Base-by-base conservation (phyloP, 352 stramenopile genomes). In the Pilasporangium apinafurcum region DNA sequence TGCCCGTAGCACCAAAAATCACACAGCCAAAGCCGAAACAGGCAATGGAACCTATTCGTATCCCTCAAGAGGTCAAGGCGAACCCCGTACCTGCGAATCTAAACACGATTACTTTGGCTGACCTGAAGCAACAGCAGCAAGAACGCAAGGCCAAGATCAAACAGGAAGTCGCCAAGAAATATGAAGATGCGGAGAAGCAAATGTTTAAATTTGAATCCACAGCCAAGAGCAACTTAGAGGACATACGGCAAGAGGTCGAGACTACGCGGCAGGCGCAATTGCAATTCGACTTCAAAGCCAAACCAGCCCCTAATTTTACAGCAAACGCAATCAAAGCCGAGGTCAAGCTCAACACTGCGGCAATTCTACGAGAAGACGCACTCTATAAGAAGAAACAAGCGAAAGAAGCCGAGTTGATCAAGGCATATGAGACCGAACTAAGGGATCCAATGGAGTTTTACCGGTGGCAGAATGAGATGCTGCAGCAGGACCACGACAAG, bases 301-400 rank as follows among this genome's bases (percentile, higher is more conserved):
- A 76, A 35, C 69, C 80, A 1, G 69, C 76, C 31, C 76, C 76
- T 1, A 62, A 68, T 29, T 60, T 75, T 17, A n/a, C 39, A 2
- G 57, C 55, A 9, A 62, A 66, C 17, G 44, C 44, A 8, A 12
- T 32, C 22, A 54, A 59, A 29, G 37, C 38, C 17, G 60, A 81
- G 21, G 74, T 97, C 25, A 92, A 92, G 48, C 68, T 97, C 17
- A 97, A 89, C 34, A 65, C 79, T 2, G 86, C 89, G 0, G 79
- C 90, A 0, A 96, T 97, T 36, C 47, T 97, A 37, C 74, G 88
- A 5, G 91, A 97, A 77, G 91, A 97, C 40, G 83, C 84, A 12
- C 48, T 96, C 40, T 78, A 92, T 63, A 92, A 96, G 53, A 85
- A 89, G 39, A 96, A 96, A 54, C 88, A 97, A 56, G 81, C 79